Conservation (phyloP, 2,329 filamentous ascomycete species). For the Plectosphaerella sp. region DNA sequence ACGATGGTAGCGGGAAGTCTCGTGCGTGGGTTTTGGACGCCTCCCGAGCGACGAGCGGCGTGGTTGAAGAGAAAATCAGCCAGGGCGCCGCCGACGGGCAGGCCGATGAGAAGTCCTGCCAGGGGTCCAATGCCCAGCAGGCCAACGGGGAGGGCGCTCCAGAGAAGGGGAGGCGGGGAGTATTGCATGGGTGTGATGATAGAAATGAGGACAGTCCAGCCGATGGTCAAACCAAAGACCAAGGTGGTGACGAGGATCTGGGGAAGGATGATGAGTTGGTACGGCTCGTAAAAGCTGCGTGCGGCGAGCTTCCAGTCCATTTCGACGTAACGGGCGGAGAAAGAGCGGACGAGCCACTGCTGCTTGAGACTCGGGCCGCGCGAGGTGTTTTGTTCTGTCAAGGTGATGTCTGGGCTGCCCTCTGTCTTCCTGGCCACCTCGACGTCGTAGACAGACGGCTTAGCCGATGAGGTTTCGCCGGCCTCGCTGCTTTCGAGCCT, state of each 20-base stretch:
- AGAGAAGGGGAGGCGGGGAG: constrained; percentile 3
- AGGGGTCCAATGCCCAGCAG: constrained; percentile 6
- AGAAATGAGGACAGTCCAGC: constrained; percentile 5
- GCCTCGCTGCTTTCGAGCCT: neutral
- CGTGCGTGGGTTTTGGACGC: constrained; percentile 5
- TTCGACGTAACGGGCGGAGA: constrained; percentile 4
- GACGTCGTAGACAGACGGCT: no score
- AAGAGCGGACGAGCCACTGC: constrained; percentile 7
- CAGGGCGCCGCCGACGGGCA: constrained; percentile 6
- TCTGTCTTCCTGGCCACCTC: no score
- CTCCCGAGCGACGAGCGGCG: neutral
- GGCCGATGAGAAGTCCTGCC: constrained; percentile 3
- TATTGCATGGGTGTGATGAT: constrained; percentile 4
- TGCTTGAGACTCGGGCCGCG: neutral
- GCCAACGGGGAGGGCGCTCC: constrained; percentile 5
- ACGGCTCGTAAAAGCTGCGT: neutral
- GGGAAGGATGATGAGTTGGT: constrained; percentile 3
- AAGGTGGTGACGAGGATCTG: constrained; percentile 7
- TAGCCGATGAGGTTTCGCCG: neutral
- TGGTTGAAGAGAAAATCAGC: constrained; percentile 8
- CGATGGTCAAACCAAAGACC: constrained; percentile 8
- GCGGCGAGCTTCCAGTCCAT: constrained; percentile 6
- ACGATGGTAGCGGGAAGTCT: constrained; percentile 11
- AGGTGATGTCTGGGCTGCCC: no score
- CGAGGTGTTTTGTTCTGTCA: neutral